A percentile compares a stretch with the other conserved stretches of the same genome.
These are phyloP conservation scores for Hylodesmum podocarpum DNA, from an alignment of 306 rosid species.

Conservation along the genomic window DNA sequence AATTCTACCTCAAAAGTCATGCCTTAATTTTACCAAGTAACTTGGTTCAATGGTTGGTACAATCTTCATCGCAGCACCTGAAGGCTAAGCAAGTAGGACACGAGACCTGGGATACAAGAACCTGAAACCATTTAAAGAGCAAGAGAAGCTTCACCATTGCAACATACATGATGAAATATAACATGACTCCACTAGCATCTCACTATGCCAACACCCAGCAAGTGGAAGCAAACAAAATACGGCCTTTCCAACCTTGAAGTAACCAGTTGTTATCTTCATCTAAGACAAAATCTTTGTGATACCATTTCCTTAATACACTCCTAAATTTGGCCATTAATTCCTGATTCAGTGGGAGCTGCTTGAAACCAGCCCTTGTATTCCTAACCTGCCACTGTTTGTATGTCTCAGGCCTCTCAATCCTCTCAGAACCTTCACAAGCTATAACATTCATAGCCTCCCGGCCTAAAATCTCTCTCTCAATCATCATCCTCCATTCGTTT, in stretches of 20 bases:
- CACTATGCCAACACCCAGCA: constrained; percentile 67
- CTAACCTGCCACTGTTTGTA: constrained; percentile 73
- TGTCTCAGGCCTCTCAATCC: constrained; percentile 81
- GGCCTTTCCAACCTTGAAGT: constrained; percentile 90
- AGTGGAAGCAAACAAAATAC: constrained; percentile 63
- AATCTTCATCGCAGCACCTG: not conserved
- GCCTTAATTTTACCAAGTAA: constrained; percentile 1
- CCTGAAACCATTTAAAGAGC: constrained; percentile 23
- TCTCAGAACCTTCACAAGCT: constrained; percentile 71
- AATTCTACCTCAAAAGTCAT: not conserved
- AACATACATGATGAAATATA: not conserved
- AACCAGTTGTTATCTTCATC: constrained; percentile 68
- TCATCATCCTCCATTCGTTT: constrained; percentile 47
- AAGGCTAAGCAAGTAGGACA: not conserved
- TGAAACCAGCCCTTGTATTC: constrained; percentile 62
- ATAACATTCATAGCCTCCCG: constrained; percentile 69
- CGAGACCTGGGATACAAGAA: not conserved
- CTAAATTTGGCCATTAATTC: constrained; percentile 41
- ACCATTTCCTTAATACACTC: constrained; percentile 42
- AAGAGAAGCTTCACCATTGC: constrained; percentile 5
- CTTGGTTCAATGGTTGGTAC: not conserved
- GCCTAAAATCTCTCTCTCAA: constrained; percentile 61
- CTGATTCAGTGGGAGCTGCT: constrained; percentile 48
- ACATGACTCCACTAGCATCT: not conserved
- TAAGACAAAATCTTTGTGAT: constrained; percentile 64